These are phyloP conservation scores for Chalciporus chontae DNA, from an alignment of 768 basidiomycete genomes.

Conservation along the genomic window DNA sequence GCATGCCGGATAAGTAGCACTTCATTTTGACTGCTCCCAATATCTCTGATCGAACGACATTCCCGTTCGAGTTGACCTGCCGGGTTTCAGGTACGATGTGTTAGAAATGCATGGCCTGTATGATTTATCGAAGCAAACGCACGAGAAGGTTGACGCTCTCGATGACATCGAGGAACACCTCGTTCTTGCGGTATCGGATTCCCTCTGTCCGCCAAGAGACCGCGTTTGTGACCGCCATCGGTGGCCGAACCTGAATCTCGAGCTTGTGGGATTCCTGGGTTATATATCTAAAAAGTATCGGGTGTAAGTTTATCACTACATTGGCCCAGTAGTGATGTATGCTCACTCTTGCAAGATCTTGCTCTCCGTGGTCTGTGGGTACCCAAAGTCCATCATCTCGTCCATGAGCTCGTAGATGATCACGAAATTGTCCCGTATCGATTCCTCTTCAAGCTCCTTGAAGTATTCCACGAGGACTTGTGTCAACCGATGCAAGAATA, in stretches of 20 bases:
- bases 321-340: neutral
- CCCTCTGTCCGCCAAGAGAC: constrained; percentile 99
- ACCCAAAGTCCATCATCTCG: constrained; percentile 99
- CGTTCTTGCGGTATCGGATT: constrained; percentile 96
- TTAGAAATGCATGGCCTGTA: neutral
- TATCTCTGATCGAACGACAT: constrained; percentile 96
- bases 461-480: constrained; percentile 97
- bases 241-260: constrained; percentile 87
- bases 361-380: constrained; percentile 97
- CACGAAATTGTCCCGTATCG: constrained; percentile 98
- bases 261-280: constrained; percentile 98
- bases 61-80: constrained; percentile 94
- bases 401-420: constrained; percentile 99
- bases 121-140: constrained; percentile 26
- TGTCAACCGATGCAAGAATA: constrained; percentile 91
- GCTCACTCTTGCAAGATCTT: constrained; percentile 96
- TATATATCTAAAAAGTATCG: constrained; percentile 64
- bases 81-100: neutral
- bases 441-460: constrained; percentile 99
- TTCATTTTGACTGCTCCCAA: constrained; percentile 99
- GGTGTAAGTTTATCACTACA: neutral
- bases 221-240: constrained; percentile 96
- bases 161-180: constrained; percentile 97
- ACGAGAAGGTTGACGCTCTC: constrained; percentile 96
- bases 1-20: constrained; percentile 99